Percentiles rank a stretch among this genome's conserved stretches.
Conservation (phyloP, 441 rosid genomes). For the Capsella rubella region DNA sequence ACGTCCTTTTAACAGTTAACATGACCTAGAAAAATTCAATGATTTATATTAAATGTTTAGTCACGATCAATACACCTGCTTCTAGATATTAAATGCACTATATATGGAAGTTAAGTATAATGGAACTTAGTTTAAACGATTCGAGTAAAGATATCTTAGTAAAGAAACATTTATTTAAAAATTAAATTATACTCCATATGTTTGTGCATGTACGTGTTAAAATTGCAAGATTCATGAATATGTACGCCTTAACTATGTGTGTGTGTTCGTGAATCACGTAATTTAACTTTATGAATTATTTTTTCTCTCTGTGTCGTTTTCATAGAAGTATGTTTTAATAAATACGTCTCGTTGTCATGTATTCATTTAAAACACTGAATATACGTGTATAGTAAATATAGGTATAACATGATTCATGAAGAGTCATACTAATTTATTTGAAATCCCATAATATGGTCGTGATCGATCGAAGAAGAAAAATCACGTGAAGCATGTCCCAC, state of each 20-base stretch:
- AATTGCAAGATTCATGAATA: constrained; percentile 34
- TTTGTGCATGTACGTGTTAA: constrained; percentile 30
- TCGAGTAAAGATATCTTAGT: not conserved
- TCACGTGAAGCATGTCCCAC: constrained; percentile 86
- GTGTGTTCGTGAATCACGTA: constrained; percentile 26
- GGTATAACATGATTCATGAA: constrained; percentile 20
- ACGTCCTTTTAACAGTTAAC: constrained; percentile 11
- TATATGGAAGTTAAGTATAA: not conserved
- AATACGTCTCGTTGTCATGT: constrained; percentile 32
- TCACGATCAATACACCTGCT: not conserved
- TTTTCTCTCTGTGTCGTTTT: constrained; percentile 7
- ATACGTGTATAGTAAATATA: constrained; percentile 38
- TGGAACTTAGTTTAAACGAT: not conserved
- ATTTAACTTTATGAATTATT: constrained; percentile 8
- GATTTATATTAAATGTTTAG: not conserved
- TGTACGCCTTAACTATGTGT: not conserved
- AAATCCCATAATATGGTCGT: constrained; percentile 22
- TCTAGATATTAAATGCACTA: not conserved
- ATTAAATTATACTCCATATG: not conserved
- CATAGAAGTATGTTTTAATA: constrained; percentile 9
- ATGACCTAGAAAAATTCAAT: not conserved
- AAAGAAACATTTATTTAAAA: not conserved
- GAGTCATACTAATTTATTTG: constrained; percentile 23
- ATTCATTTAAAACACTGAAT: not conserved
- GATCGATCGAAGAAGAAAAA: constrained; percentile 39